Evolutionary conservation across 1,284 basidiomycete genomes (phyloP).

Genomic region (Heterobasidion occidentale): DNA sequence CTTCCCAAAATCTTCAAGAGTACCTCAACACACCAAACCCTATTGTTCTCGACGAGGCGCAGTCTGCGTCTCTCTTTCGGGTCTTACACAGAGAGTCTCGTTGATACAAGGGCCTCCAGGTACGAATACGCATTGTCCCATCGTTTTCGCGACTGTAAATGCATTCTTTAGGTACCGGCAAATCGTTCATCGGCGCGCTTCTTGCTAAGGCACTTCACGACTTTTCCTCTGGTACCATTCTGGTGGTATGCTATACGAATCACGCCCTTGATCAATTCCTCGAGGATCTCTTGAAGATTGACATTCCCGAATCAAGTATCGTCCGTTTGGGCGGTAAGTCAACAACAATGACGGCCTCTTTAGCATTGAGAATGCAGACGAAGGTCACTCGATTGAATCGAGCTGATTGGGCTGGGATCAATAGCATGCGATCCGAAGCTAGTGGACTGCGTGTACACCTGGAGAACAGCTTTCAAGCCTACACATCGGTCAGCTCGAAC

Average conservation of each 20-base stretch:
- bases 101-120: slow-evolving; percentile 64
- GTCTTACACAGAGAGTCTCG: slow-evolving; percentile 45
- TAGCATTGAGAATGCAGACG: slow-evolving; percentile 32
- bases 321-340: slow-evolving; percentile 50
- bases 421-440: slow-evolving; percentile 24
- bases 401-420: slow-evolving; percentile 32
- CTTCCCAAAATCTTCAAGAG: slow-evolving; percentile 31
- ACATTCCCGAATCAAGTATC: slow-evolving; percentile 38
- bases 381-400: slow-evolving; percentile 12
- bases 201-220: slow-evolving; percentile 49
- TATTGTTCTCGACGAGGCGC: slow-evolving; percentile 42
- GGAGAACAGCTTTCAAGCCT: neutral
- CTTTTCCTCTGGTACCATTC: slow-evolving; percentile 34
- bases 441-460: slow-evolving; percentile 18
- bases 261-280: slow-evolving; percentile 62
- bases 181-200: slow-evolving; percentile 59
- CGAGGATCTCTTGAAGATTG: slow-evolving; percentile 48
- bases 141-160: neutral
- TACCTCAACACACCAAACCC: slow-evolving; percentile 27
- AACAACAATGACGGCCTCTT: slow-evolving; percentile 32
- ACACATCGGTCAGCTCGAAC: neutral
- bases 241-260: slow-evolving; percentile 63
- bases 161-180: slow-evolving; percentile 45
- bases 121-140: slow-evolving; percentile 13
- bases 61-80: slow-evolving; percentile 37